These are phyloP conservation scores for Helicocarpus griseus DNA, from an alignment of 2,329 filamentous ascomycete species.

Conservation along the genomic window DNA sequence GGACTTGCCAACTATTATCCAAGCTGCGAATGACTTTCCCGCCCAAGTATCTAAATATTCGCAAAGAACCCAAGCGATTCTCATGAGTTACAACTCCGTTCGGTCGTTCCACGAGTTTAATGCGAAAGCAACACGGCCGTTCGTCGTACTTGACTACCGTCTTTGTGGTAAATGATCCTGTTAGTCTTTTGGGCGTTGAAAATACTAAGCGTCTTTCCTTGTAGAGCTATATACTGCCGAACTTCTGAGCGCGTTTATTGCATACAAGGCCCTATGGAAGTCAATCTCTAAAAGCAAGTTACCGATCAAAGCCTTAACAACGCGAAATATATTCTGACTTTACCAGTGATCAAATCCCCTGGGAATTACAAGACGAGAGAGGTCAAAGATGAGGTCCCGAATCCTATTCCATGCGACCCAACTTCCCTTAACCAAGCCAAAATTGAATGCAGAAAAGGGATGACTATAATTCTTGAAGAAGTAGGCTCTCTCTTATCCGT, in stretches of 20 bases:
- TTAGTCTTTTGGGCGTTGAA: neutral
- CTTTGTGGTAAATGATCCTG: slow-evolving; percentile 14
- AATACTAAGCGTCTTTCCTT: neutral
- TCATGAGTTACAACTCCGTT: slow-evolving; percentile 23
- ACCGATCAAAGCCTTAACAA: neutral
- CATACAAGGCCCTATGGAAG: slow-evolving; percentile 26
- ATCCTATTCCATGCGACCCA: slow-evolving; percentile 6
- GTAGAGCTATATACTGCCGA: slow-evolving; percentile 22
- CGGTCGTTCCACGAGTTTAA: slow-evolving; percentile 23
- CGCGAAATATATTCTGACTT: neutral
- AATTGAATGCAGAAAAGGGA: slow-evolving; percentile 9
- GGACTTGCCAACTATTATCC: slow-evolving; percentile 22
- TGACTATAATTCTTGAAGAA: slow-evolving; percentile 11
- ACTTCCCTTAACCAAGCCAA: slow-evolving; percentile 7
- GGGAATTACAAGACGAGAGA: slow-evolving; percentile 5
- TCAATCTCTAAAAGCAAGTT: slow-evolving; percentile 7
- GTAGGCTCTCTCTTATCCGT: neutral
- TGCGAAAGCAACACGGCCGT: slow-evolving; percentile 12
- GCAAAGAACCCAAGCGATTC: slow-evolving; percentile 21
- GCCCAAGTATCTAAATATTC: slow-evolving; percentile 23
- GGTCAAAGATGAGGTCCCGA: slow-evolving; percentile 1
- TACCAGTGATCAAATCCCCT: slow-evolving; percentile 8
- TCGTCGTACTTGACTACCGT: slow-evolving; percentile 24
- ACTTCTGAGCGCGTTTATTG: slow-evolving; percentile 24
- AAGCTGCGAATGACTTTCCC: slow-evolving; percentile 25